Conservation (phyloP, 1,284 basidiomycete species). For the Cryptococcus sp. region DNA sequence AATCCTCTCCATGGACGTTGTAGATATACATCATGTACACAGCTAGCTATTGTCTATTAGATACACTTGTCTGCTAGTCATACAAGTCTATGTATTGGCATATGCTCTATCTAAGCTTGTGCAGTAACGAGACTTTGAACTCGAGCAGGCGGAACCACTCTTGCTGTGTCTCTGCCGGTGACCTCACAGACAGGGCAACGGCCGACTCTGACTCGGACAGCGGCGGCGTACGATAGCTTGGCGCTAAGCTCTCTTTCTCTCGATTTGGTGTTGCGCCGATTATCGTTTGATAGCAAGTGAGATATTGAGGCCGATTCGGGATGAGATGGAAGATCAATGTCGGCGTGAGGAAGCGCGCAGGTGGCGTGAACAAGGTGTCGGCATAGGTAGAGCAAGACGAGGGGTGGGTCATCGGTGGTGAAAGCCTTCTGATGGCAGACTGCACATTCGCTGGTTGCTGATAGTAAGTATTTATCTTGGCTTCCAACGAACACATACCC, state of each 20-base stretch:
- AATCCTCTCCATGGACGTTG: neutral
- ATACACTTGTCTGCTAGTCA: neutral
- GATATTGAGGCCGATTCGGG: slow-evolving; percentile 46
- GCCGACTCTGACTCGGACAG: slow-evolving; percentile 61
- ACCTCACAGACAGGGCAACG: slow-evolving; percentile 68
- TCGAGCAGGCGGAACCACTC: neutral
- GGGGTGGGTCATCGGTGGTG: slow-evolving; percentile 44
- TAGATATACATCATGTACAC: neutral
- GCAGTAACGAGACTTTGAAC: neutral
- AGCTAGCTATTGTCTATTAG: neutral
- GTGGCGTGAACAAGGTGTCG: slow-evolving; percentile 76
- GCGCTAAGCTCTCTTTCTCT: slow-evolving; percentile 30
- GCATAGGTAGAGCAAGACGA: slow-evolving; percentile 71
- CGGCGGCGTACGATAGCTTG: slow-evolving; percentile 56
- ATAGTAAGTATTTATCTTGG: neutral
- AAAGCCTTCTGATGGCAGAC: slow-evolving; percentile 63
- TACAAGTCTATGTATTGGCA: slow-evolving; percentile 1
- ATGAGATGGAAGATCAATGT: slow-evolving; percentile 38
- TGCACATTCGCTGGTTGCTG: slow-evolving; percentile 61
- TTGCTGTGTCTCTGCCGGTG: slow-evolving; percentile 2
- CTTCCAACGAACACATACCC: slow-evolving; percentile 51
- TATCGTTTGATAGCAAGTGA: slow-evolving; percentile 61
- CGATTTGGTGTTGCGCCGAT: slow-evolving; percentile 46
- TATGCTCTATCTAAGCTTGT: neutral
- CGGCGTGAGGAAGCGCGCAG: slow-evolving; percentile 51